Base-by-base conservation (phyloP, 2,329 filamentous ascomycete genomes). In the Neofusicoccum parvum region DNA sequence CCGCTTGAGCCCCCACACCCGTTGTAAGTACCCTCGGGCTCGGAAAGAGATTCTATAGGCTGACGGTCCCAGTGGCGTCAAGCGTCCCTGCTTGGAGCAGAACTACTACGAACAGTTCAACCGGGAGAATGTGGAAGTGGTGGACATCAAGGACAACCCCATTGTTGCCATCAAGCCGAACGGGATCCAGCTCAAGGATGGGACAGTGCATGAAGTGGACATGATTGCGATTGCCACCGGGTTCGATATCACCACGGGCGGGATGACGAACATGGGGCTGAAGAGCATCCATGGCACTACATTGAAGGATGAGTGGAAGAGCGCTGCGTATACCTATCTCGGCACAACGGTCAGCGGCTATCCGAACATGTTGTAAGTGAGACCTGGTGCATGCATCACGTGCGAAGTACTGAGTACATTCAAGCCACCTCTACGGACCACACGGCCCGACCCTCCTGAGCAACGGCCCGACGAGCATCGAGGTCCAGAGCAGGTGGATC, bases 101-200 rank as follows among this genome's bases (percentile, higher is more conserved):
- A 76, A 80, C 68, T 83, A 75, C 66, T 83, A 82, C 60, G 80
- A 83, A 68, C 73, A 79, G 67, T 72, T 82, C 17, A 78, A 82
- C 68, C 74, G 71, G 39, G 75, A 77, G 5, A 75, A 82, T 63
- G 80, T 81, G 54, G 72, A 75, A n/a, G 76, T 82, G 17, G 72
- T 82, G 20, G 76, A 81, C 66, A 74, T 81, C 63, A 79, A 78
- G 46, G 74, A 76, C 65, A 78, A 73, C 2, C 79, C 80, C 0
- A 78, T 82, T 58, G 69, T 73, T 20, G 70, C 66, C 17, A 72
- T 68, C 11, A 75, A 75, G 58, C 71, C 72, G 54, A 68, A 69
- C 4, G 74, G 74, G 14, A 72, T 76, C 36, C 68, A 72, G 17
- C 74, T 72, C 1, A 65, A 64, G 9, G 72, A 75, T 34, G 73